phyloP scores from a whole-genome alignment of 257 asterid genomes.

The Cruciata laevipes region DNA sequence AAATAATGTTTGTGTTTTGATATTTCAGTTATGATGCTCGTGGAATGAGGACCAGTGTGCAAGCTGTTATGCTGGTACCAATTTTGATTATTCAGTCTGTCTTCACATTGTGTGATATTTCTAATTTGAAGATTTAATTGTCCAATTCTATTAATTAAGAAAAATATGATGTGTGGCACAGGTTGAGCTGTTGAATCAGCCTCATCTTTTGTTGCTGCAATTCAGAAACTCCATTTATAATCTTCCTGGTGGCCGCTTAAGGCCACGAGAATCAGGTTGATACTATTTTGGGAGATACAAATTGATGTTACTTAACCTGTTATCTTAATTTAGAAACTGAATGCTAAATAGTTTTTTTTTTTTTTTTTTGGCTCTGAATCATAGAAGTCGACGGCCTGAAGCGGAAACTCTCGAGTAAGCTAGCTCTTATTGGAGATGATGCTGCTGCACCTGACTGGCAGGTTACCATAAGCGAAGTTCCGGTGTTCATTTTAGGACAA shows the following conservation, averaged over 20 bases:
- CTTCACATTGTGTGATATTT: background rate
- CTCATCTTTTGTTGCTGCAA: conserved; percentile 78
- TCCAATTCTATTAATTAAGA: no score
- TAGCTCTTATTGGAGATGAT: conserved; percentile 47
- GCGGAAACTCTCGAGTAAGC: conserved; percentile 78
- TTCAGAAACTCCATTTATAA: conserved; percentile 50
- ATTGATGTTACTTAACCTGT: background rate
- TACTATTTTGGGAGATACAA: background rate
- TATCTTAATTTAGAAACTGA: background rate
- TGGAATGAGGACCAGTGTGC: conserved; percentile 77
- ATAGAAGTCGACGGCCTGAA: conserved; percentile 69
- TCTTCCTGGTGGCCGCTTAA: conserved; percentile 86
- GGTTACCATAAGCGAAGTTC: conserved; percentile 25
- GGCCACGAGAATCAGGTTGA: conserved; percentile 84
- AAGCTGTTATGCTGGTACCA: conserved; percentile 72
- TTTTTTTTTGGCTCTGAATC: background rate
- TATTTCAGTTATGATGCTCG: conserved; percentile 60
- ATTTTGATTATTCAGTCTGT: background rate
- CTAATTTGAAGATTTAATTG: background rate
- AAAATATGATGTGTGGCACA: conserved; percentile 19
- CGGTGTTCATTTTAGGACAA: background rate
- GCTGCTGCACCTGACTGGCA: conserved; percentile 67
- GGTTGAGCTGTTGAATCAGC: conserved; percentile 87
- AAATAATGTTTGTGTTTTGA: background rate
- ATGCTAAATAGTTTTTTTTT: background rate